Evolutionary conservation across 2,329 filamentous ascomycete species (phyloP).

Genomic region (Talaromyces sp.): DNA sequence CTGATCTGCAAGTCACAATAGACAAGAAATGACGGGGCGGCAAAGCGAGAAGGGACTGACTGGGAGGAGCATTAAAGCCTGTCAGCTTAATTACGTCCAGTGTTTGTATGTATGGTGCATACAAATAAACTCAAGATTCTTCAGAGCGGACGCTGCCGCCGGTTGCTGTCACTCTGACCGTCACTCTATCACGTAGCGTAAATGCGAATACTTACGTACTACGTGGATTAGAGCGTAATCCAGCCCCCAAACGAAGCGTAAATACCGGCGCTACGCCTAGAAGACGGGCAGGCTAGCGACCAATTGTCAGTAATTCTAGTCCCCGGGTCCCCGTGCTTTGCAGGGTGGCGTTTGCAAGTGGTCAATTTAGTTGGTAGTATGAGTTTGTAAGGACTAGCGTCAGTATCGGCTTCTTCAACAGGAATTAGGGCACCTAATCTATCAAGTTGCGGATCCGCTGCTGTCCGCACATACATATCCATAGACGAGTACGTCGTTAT

Average conservation of each 20-base stretch:
- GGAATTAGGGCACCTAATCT: not conserved
- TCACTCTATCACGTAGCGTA: not conserved
- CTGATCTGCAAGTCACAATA: not conserved
- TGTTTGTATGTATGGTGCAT: not conserved
- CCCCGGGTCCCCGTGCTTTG: not conserved
- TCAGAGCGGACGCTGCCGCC: not conserved
- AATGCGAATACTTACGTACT: not conserved
- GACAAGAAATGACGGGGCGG: not conserved
- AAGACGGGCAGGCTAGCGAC: not conserved
- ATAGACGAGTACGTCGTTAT: not conserved
- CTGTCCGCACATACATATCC: not conserved
- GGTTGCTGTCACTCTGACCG: not conserved
- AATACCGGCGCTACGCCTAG: not conserved
- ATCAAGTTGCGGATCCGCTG: not conserved
- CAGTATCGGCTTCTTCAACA: not conserved
- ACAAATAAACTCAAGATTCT: not conserved
- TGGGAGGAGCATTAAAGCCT: not conserved
- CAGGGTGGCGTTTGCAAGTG: not conserved
- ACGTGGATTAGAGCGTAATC: not conserved
- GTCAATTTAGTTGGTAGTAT: not conserved
- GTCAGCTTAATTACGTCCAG: not conserved
- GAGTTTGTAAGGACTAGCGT: not conserved
- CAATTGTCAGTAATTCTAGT: not conserved
- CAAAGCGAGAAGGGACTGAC: not conserved
- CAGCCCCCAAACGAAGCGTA: not conserved